Conservation (phyloP, 2,329 filamentous ascomycete genomes). For the Scortechinia acanthostroma region DNA sequence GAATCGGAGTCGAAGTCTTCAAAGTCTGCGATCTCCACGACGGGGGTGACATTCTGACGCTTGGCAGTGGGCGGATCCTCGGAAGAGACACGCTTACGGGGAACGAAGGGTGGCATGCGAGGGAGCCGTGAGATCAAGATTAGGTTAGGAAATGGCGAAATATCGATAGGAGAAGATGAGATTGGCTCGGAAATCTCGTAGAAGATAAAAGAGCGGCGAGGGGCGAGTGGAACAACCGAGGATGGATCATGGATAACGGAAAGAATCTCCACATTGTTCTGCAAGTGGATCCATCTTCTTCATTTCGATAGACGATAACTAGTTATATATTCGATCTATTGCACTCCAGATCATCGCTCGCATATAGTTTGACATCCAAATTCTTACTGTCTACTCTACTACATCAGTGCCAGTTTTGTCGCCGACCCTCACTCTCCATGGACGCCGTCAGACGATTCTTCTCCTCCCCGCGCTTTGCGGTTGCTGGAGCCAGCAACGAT, state of each 20-base stretch:
- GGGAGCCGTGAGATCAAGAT: not conserved
- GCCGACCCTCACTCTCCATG: too few relatives aligned
- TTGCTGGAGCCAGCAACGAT: not conserved
- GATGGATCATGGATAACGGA: not conserved
- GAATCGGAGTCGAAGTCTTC: not conserved
- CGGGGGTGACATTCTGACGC: not conserved
- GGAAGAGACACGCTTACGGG: constrained; percentile 1
- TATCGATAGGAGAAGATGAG: not conserved
- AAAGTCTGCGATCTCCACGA: not conserved
- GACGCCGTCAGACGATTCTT: constrained; percentile 1
- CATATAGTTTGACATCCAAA: too few relatives aligned
- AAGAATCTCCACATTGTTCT: not conserved
- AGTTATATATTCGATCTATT: not conserved
- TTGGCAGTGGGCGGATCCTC: not conserved
- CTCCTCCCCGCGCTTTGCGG: constrained; percentile 1
- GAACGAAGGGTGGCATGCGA: constrained; percentile 1
- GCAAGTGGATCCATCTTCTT: not conserved
- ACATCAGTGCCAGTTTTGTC: too few relatives aligned
- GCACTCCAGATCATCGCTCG: too few relatives aligned
- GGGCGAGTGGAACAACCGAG: not conserved
- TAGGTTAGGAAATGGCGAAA: too few relatives aligned
- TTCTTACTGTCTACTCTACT: too few relatives aligned
- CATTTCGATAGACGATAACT: not conserved
- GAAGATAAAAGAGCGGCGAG: not conserved
- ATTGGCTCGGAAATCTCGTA: not conserved